phyloP scores from a whole-genome alignment of 345 rosid genomes.

The Corchorus olitorius region DNA sequence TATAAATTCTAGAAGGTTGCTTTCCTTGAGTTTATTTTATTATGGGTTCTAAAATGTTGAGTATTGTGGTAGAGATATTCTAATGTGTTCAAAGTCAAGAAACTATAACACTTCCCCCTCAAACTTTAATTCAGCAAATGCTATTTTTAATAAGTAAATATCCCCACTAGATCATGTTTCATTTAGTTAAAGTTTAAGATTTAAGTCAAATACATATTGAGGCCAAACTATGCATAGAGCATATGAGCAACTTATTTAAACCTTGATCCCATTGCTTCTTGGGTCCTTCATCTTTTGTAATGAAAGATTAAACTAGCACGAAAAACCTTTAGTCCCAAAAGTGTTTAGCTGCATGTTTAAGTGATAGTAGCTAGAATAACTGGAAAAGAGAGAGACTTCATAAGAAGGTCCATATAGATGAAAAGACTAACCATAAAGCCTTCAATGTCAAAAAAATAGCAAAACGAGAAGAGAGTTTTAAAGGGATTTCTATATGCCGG shows the following conservation, averaged over 20 bases:
- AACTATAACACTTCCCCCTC: not conserved
- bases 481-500: not conserved
- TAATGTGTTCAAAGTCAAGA: not conserved
- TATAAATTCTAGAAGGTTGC: not conserved
- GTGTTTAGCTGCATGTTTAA: not conserved
- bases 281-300: not conserved
- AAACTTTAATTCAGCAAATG: not conserved
- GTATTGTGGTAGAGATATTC: not conserved
- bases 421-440: not conserved
- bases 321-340: not conserved
- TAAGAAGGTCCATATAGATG: not conserved
- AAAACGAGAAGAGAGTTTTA: not conserved
- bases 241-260: not conserved
- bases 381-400: not conserved
- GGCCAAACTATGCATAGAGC: not conserved
- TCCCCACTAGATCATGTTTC: not conserved
- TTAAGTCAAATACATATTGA: not conserved
- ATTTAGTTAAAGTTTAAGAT: not conserved
- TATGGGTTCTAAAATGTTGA: not conserved
- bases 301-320: not conserved
- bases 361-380: not conserved
- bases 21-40: not conserved
- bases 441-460: not conserved
- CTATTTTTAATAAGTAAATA: not conserved
- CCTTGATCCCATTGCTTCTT: not conserved